Evolutionary conservation across 2,329 filamentous ascomycete species (phyloP), one percentile per base, ranked within the genome.

Genomic region (Alternaria angustiovoidea): DNA sequence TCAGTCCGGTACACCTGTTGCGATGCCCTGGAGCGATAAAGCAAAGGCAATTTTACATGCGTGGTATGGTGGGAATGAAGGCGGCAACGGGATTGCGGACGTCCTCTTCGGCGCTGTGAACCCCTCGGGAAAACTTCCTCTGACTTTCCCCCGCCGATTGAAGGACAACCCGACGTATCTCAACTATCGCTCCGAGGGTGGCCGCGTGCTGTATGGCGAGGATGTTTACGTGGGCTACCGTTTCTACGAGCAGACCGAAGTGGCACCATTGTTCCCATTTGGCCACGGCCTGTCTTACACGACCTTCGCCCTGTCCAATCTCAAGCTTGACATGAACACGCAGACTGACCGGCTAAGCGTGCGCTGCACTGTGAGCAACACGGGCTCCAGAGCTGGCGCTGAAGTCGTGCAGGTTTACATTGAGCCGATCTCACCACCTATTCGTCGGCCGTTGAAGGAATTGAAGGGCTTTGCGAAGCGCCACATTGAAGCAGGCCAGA

Each of bases 241-340:
- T n/a, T 34, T 16, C 24, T 48, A 22, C 28, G 28, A 48, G 1
- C 11, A 14, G 11, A n/a, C n/a, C 18, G 28, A 82, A 82, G 16
- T 92, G 92, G 1, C 88, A 89, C 0, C 41, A 16, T 12, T 46
- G 1, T 96, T 89, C 72, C 89, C 91, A 41, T 97, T 96, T 66
- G 93, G 93, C 0, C 92, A 88, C 58, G 93, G 93, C 0, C 83
- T 96, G 2, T 91, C 88, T 53, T 96, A 94, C 79, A 92, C 91
- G 0, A 85, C 84, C 7, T 84, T 91, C 55, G 32, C n/a, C 7
- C 11, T 11, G n/a, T 39, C n/a, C n/a, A 9, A 20, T 32, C 30
- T 32, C 30, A 32, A 32, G 8, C 30, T 32, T 32, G 36, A 38
- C n/a, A 49, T 59, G 11, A 28, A 90, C 1, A 88, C 87, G 12